phyloP scores from a whole-genome alignment of 2,329 filamentous ascomycete genomes.

The Daldinia sp. region DNA sequence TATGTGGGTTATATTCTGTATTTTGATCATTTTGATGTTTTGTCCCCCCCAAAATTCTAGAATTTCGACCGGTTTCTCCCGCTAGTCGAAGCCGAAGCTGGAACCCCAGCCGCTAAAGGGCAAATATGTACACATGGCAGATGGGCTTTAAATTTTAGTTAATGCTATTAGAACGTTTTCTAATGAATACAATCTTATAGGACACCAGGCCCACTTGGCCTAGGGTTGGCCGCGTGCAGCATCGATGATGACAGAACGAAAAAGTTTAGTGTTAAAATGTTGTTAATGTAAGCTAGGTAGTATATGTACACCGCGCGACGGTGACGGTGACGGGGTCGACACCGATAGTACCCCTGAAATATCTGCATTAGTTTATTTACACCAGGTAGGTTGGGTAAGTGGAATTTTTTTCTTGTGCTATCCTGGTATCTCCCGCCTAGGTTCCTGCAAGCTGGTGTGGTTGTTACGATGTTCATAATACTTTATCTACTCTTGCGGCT shows the following conservation, averaged over 20 bases:
- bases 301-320: constrained; percentile 15
- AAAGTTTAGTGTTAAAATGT: constrained; percentile 12
- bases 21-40: constrained; percentile 2
- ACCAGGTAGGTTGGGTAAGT: constrained; percentile 15
- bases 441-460: constrained; percentile 14
- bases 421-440: constrained; percentile 30
- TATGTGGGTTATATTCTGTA: constrained; percentile 19
- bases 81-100: constrained; percentile 24
- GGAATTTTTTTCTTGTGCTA: constrained; percentile 3
- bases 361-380: not conserved
- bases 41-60: too few relatives aligned
- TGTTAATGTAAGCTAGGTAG: not conserved
- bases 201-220: constrained; percentile 30
- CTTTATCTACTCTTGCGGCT: constrained; percentile 18
- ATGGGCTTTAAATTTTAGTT: constrained; percentile 21
- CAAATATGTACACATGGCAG: not conserved
- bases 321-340: constrained; percentile 30
- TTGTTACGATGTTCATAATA: constrained; percentile 22
- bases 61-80: constrained; percentile 30
- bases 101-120: constrained; percentile 6
- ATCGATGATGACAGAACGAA: constrained; percentile 20
- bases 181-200: constrained; percentile 34
- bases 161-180: constrained; percentile 22
- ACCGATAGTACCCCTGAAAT: constrained; percentile 25
- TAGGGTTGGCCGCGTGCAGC: constrained; percentile 27